Conservation (phyloP, 176 grass and related monocot species). For the Zea luxurians region DNA sequence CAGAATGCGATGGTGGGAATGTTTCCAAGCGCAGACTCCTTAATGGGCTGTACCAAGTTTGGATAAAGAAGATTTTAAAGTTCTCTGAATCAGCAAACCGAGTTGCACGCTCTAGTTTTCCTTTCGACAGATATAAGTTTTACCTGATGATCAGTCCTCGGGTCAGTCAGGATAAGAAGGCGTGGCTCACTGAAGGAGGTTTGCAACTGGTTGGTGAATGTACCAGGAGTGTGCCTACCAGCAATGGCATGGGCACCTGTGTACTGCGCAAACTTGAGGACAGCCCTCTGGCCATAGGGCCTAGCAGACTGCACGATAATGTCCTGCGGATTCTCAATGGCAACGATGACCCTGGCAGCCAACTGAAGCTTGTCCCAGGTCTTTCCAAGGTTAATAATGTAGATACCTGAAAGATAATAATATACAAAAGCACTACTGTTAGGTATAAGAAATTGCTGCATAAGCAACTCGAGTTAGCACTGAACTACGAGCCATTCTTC, state of each 20-base stretch:
- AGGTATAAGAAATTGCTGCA: background rate
- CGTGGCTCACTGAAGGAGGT: constrained; percentile 85
- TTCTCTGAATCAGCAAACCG: background rate
- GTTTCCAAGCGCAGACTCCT: constrained; percentile 90
- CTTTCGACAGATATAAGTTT: background rate
- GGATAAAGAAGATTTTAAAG: constrained; percentile 5
- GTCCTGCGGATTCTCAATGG: constrained; percentile 80
- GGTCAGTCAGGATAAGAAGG: constrained; percentile 92
- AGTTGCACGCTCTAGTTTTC: background rate
- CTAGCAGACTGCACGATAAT: constrained; percentile 94
- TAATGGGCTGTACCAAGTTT: constrained; percentile 66
- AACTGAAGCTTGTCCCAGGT: constrained; percentile 89
- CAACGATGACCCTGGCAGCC: background rate
- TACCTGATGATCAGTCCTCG: constrained; percentile 87
- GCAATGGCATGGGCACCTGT: constrained; percentile 88
- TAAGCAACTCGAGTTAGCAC: background rate
- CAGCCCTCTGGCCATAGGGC: constrained; percentile 83
- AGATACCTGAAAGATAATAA: constrained; percentile 51
- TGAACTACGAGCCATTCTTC: background rate
- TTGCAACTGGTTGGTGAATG: constrained; percentile 93
- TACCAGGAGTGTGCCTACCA: constrained; percentile 93
- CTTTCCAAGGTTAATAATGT: constrained; percentile 83
- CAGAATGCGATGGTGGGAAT: constrained; percentile 94
- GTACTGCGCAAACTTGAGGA: constrained; percentile 93
- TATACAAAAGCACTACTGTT: background rate